phyloP scores from a whole-genome alignment of 2,329 filamentous ascomycete species.

The Apiospora hydei region DNA sequence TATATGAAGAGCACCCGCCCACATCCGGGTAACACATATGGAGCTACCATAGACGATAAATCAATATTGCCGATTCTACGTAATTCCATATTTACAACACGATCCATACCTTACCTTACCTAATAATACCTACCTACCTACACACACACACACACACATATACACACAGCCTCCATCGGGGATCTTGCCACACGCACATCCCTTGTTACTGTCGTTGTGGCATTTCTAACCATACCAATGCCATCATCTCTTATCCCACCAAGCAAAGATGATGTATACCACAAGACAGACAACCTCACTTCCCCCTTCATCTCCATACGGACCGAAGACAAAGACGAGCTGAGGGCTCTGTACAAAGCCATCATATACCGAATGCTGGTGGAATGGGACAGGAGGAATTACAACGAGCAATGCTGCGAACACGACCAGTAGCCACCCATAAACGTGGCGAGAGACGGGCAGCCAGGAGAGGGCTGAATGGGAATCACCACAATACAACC shows the following conservation, averaged over 20 bases:
- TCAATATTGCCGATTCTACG: not conserved
- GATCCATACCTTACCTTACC: not conserved
- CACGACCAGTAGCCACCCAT: not conserved
- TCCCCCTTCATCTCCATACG: not conserved
- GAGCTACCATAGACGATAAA: not conserved
- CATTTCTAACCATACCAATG: conserved; percentile 8
- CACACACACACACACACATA: not conserved
- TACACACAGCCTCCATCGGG: not conserved
- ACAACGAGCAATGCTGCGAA: conserved; percentile 9
- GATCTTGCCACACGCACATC: not conserved
- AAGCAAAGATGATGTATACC: not conserved
- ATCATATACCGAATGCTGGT: conserved; percentile 19
- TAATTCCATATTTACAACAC: not conserved
- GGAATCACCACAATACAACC: not conserved
- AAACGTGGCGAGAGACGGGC: not conserved
- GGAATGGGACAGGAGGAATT: conserved; percentile 6
- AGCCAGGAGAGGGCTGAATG: not conserved
- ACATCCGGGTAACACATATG: not conserved
- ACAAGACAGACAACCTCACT: not conserved
- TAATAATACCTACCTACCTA: not conserved
- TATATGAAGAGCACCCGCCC: conserved; percentile 3
- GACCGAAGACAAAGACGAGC: conserved; percentile 2
- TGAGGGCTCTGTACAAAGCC: conserved; percentile 6
- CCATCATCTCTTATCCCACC: conserved; percentile 10
- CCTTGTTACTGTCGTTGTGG: not conserved